These are phyloP conservation scores for Clonostachys sp. DNA, from an alignment of 2,329 filamentous ascomycete species.

Conservation along the genomic window DNA sequence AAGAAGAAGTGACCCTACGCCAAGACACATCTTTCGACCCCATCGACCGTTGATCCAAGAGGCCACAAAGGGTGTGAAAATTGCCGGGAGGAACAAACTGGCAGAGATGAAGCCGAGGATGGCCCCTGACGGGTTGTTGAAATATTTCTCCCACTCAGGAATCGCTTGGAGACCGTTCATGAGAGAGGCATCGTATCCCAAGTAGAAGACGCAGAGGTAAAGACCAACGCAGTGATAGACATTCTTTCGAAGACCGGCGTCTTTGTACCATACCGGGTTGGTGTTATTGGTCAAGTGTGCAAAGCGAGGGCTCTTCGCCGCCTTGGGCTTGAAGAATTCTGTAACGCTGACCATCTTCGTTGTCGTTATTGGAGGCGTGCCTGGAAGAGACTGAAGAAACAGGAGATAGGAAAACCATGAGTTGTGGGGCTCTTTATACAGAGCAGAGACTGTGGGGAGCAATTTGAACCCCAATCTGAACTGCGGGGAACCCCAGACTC, in stretches of 20 bases:
- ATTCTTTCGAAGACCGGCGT: slow-evolving; percentile 1
- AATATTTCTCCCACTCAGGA: slow-evolving; percentile 9
- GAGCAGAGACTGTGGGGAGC: no score
- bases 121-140: slow-evolving; percentile 17
- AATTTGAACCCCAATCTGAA: no score
- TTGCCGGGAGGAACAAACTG: slow-evolving; percentile 38
- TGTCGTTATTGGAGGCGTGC: no score
- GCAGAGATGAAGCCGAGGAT: slow-evolving; percentile 18
- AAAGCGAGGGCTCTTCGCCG: not conserved
- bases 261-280: slow-evolving; percentile 2
- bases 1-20: slow-evolving; percentile 15
- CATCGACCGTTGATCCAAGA: slow-evolving; percentile 15
- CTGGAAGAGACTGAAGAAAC: no score
- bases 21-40: slow-evolving; percentile 16
- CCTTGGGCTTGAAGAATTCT: slow-evolving; percentile 2
- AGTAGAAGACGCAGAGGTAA: slow-evolving; percentile 4
- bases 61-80: slow-evolving; percentile 19
- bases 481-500: no score
- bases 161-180: slow-evolving; percentile 7
- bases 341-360: no score
- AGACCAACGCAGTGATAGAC: slow-evolving; percentile 4
- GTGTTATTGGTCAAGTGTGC: slow-evolving; percentile 1
- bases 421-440: no score
- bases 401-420: no score
- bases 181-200: slow-evolving; percentile 5